phyloP scores from a whole-genome alignment of 2,329 filamentous ascomycete species.

The Stagonosporopsis tanaceti region DNA sequence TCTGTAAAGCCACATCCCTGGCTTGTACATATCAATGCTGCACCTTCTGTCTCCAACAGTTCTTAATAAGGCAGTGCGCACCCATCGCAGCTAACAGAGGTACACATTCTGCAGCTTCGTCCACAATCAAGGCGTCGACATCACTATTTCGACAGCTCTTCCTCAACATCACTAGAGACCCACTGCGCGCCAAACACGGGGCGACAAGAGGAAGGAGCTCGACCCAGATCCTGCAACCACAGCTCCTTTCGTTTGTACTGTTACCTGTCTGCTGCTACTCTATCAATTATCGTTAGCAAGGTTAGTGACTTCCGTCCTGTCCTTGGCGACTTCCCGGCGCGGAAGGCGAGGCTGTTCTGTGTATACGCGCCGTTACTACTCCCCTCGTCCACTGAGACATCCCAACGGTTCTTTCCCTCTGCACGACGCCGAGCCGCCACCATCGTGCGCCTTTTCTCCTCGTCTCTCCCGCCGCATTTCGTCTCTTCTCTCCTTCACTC shows the following conservation, averaged over 20 bases:
- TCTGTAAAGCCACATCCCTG: conserved; percentile 34
- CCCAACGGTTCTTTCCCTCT: conserved; percentile 40
- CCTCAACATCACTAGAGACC: conserved; percentile 39
- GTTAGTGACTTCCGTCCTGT: conserved; percentile 30
- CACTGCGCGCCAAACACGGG: conserved; percentile 11
- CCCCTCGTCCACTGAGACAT: conserved; percentile 26
- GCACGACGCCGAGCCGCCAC: conserved; percentile 33
- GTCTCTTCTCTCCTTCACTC: conserved; percentile 38
- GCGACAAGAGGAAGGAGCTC: conserved; percentile 13
- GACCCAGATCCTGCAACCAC: conserved; percentile 11
- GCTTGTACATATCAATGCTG: conserved; percentile 33
- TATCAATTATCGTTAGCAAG: conserved; percentile 23
- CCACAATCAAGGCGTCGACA: conserved; percentile 35
- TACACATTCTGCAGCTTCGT: conserved; percentile 36
- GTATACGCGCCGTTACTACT: conserved; percentile 27
- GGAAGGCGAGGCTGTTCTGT: conserved; percentile 31
- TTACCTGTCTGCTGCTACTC: conserved; percentile 25
- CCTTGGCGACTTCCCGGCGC: conserved; percentile 24
- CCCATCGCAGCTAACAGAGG: conserved; percentile 34
- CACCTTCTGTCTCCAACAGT: conserved; percentile 25
- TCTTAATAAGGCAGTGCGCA: conserved; percentile 42
- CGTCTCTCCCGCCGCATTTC: conserved; percentile 26
- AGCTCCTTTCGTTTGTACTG: conserved; percentile 18
- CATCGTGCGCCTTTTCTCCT: conserved; percentile 28
- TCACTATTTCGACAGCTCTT: conserved; percentile 48